Evolutionary conservation across 1,284 basidiomycete genomes (phyloP).

Genomic region (Austroboletus niveus): DNA sequence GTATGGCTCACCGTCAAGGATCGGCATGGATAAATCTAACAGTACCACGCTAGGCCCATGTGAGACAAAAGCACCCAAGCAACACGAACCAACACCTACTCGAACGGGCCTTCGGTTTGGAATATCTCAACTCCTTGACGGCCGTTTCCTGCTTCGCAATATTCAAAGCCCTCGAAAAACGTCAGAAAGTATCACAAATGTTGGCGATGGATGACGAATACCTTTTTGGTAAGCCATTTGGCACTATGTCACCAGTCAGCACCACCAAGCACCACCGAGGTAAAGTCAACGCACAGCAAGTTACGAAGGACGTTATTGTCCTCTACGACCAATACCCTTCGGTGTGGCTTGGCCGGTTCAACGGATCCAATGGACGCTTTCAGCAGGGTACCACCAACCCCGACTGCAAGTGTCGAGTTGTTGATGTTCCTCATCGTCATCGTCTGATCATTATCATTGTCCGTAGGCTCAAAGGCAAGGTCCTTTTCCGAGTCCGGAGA

Average conservation of each 20-base stretch:
- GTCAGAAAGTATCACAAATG: slow-evolving; percentile 6
- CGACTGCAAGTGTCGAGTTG: slow-evolving; percentile 53
- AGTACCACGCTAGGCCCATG: slow-evolving; percentile 64
- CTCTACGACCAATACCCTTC: slow-evolving; percentile 78
- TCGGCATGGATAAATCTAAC: slow-evolving; percentile 91
- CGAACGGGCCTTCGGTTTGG: slow-evolving; percentile 63
- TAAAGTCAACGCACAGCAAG: slow-evolving; percentile 52
- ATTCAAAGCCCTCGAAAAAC: slow-evolving; percentile 65
- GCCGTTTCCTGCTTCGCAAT: slow-evolving; percentile 80
- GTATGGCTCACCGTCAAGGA: slow-evolving; percentile 70
- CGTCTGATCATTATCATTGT: slow-evolving; percentile 11
- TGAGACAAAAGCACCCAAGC: slow-evolving; percentile 9
- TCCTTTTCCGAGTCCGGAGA: slow-evolving; percentile 27
- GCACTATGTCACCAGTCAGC: slow-evolving; percentile 44
- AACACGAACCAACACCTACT: slow-evolving; percentile 51
- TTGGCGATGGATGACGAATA: slow-evolving; percentile 18
- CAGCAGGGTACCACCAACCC: slow-evolving; percentile 57
- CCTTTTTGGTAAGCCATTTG: slow-evolving; percentile 80
- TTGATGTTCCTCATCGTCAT: background rate
- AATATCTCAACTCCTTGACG: slow-evolving; percentile 82
- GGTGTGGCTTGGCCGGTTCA: slow-evolving; percentile 37
- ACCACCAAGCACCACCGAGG: background rate
- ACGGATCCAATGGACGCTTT: slow-evolving; percentile 56
- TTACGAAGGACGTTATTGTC: slow-evolving; percentile 77
- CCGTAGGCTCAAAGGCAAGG: slow-evolving; percentile 9